Conservation (phyloP, 2,329 filamentous ascomycete species). For the Botryosphaeria agaves region DNA sequence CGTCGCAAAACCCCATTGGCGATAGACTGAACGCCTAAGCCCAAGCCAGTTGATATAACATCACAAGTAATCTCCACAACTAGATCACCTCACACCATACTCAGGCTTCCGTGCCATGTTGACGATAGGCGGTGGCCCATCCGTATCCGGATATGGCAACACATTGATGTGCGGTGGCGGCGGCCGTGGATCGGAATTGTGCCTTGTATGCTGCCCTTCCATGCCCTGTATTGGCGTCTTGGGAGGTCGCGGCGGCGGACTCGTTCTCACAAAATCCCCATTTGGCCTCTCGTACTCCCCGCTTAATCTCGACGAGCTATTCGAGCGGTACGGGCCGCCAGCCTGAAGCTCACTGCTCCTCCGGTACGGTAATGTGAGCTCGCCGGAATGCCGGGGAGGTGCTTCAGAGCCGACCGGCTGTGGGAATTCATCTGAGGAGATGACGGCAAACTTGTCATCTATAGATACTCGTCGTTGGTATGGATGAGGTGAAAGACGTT, state of each 20-base stretch:
- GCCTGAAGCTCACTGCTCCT: not conserved
- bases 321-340: slow-evolving; percentile 3
- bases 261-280: slow-evolving; percentile 3
- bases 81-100: slow-evolving; percentile 38
- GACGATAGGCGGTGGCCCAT: slow-evolving; percentile 66
- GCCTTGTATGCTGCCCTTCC: not conserved
- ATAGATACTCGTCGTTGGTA: slow-evolving; percentile 39
- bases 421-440: slow-evolving; percentile 40
- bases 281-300: not conserved
- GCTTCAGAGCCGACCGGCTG: slow-evolving; percentile 15
- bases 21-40: too few species aligned
- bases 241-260: slow-evolving; percentile 20
- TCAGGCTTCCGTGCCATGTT: slow-evolving; percentile 79
- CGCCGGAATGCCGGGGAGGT: not conserved
- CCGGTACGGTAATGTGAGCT: too few species aligned
- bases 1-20: too few species aligned
- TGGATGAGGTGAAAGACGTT: slow-evolving; percentile 31
- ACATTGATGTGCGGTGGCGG: slow-evolving; percentile 17
- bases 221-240: slow-evolving; percentile 20
- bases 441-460: slow-evolving; percentile 51
- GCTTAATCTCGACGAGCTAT: slow-evolving; percentile 2
- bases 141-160: slow-evolving; percentile 65
- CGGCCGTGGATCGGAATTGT: slow-evolving; percentile 3
- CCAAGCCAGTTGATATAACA: too few species aligned
- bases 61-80: too few species aligned